Conservation (phyloP, 176 grass and related monocot genomes). For the Aegilops speltoides region DNA sequence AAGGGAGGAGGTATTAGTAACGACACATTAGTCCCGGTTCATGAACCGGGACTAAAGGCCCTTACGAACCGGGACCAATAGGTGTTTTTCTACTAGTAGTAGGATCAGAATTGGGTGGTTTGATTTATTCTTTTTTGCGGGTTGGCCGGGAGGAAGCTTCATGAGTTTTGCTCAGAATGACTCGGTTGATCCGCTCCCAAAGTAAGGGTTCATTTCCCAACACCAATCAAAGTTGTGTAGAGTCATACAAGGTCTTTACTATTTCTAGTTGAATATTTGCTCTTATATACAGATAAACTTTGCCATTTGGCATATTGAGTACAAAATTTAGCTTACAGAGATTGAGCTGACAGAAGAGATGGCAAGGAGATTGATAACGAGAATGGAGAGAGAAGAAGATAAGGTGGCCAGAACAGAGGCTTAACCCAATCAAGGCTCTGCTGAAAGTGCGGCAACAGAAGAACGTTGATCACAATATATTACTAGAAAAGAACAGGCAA, state of each 20-base stretch:
- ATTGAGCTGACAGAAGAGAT: slow-evolving; percentile 27
- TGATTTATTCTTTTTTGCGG: background rate
- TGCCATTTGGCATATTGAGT: slow-evolving; percentile 22
- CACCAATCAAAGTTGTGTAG: no score
- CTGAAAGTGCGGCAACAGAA: slow-evolving; percentile 31
- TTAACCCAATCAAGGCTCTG: background rate
- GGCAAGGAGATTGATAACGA: slow-evolving; percentile 20
- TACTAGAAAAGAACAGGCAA: slow-evolving; percentile 4
- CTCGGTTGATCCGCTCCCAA: no score
- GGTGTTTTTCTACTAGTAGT: no score
- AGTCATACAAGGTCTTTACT: no score
- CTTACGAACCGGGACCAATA: no score
- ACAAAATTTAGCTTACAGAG: slow-evolving; percentile 54
- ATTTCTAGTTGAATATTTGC: background rate
- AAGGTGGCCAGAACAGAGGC: slow-evolving; percentile 21
- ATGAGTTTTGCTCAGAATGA: background rate
- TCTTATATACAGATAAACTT: slow-evolving; percentile 23
- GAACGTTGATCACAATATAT: background rate
- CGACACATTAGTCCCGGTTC: no score
- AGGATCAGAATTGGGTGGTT: background rate
- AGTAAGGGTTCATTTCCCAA: no score
- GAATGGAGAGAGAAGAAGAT: slow-evolving; percentile 1
- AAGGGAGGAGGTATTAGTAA: no score
- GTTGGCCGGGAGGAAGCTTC: background rate
- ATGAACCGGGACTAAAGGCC: no score